Evolutionary conservation across 345 rosid genomes (phyloP).

Genomic region (Lepidium aucheri): DNA sequence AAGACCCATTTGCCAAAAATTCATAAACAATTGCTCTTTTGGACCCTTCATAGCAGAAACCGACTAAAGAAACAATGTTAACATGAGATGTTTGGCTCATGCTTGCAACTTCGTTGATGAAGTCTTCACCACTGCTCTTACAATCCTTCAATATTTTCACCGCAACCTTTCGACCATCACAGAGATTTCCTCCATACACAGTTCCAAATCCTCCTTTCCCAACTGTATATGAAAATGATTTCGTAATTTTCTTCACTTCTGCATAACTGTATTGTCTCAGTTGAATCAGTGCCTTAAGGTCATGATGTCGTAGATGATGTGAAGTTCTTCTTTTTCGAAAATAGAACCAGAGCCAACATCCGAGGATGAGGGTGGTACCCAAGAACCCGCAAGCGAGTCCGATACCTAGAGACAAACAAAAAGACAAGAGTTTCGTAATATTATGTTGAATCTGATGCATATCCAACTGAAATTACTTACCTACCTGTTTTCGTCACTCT

Average conservation of each 20-base stretch:
- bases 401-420: no score
- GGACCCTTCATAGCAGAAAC: constrained; percentile 31
- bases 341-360: no score
- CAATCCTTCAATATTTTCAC: constrained; percentile 21
- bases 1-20: constrained; percentile 33
- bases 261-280: constrained; percentile 15
- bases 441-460: no score
- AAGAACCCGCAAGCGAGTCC: no score
- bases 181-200: constrained; percentile 9
- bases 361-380: no score
- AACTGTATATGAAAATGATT: constrained; percentile 11
- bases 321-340: no score
- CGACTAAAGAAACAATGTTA: constrained; percentile 32
- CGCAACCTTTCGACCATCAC: constrained; percentile 19
- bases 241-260: constrained; percentile 23
- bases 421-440: no score
- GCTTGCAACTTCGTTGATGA: constrained; percentile 44
- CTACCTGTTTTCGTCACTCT: no score
- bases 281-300: background rate
- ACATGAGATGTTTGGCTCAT: constrained; percentile 42
- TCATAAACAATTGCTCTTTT: constrained; percentile 34
- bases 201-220: constrained; percentile 29
- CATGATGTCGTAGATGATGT: background rate
- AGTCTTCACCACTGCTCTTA: constrained; percentile 29
- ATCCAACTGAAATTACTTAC: no score